Base-by-base conservation (phyloP, 805 yeast genomes). In the Ogataea nakhonphanomensis region DNA sequence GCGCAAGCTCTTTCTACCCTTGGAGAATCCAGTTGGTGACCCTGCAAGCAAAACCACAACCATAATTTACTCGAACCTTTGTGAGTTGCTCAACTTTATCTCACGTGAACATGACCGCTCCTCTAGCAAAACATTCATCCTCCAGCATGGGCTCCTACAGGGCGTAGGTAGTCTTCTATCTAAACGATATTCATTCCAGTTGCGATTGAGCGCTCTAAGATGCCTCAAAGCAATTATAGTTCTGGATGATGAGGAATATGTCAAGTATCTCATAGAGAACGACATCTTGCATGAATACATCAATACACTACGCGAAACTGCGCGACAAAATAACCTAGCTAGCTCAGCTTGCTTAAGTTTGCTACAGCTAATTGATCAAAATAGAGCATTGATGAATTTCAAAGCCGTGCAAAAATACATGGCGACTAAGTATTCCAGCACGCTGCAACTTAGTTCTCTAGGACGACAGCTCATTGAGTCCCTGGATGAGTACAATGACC, bases 291-390 rank as follows among this genome's bases (percentile, higher is more conserved):
- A 62, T 5, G 51, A 48, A 17, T 67, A 81, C 25, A 70, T 85
- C 41, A 54, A 59, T 1, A 65, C 78, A 35, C 67, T 84, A 45
- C 61, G 66, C 15, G 71, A 66, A 10, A 73, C 77, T 8, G 65
- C 71, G 6, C 61, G 67, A 23, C 61, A 63, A 27, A 79, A 84
- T 56, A 84, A 81, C 54, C 62, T 89, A 44, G 72, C 84, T 3
- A 84, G 79, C 53, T 88, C 96, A 0, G 74, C 90, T 5, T 74
- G 91, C 47, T 66, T 88, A 33, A 89, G 84, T 56, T 66, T 90
- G 17, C 35, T 62, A 29, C 46, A 49, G 25, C 22, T 53, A 8
- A 36, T 62, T 3, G 12, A 45, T 4, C 56, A 56, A 8, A 50
- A 58, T 35, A 35, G 46, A 8, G 32, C 37, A 4, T 39, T 45